A percentile compares a stretch with the other conserved stretches of the same genome.
phyloP scores from a whole-genome alignment of 2,329 filamentous ascomycete genomes.

The Aspergillus sp. region DNA sequence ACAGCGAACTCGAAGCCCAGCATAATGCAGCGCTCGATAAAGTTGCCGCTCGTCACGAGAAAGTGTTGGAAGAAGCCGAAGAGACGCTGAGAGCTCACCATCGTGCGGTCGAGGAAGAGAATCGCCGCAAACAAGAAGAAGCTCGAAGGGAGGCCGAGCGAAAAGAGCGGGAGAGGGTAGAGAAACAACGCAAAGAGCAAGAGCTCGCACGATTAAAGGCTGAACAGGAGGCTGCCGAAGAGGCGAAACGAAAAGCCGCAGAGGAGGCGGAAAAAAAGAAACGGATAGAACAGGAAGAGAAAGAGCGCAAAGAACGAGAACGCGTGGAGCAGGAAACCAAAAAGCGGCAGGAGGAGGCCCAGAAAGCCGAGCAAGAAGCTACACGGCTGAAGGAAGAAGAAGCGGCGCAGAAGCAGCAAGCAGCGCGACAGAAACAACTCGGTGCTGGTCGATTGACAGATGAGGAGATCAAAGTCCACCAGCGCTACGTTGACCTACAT shows the following conservation, averaged over 20 bases:
- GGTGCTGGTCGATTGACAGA: constrained; percentile 30
- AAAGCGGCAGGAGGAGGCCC: constrained; percentile 31
- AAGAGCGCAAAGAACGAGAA: constrained; percentile 34
- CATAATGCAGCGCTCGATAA: constrained; percentile 67
- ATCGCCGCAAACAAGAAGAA: constrained; percentile 36
- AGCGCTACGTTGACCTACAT: constrained; percentile 60
- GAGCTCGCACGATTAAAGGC: constrained; percentile 39
- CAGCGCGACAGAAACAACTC: constrained; percentile 29
- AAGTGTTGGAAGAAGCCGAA: constrained; percentile 59
- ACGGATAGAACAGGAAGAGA: constrained; percentile 36
- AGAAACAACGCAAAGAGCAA: constrained; percentile 33
- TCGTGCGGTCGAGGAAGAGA: constrained; percentile 40
- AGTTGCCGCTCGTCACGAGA: constrained; percentile 66
- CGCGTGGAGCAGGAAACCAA: constrained; percentile 32
- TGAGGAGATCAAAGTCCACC: constrained; percentile 45
- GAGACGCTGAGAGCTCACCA: constrained; percentile 52
- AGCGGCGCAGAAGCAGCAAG: constrained; percentile 28
- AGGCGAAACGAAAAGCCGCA: constrained; percentile 32
- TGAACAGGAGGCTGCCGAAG: constrained; percentile 45
- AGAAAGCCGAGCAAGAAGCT: constrained; percentile 31
- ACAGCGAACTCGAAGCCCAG: constrained; percentile 61
- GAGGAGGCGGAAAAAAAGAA: constrained; percentile 39
- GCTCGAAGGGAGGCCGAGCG: constrained; percentile 36
- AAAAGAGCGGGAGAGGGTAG: constrained; percentile 32
- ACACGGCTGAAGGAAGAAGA: constrained; percentile 23